Evolutionary conservation across 2,329 filamentous ascomycete species (phyloP).

Genomic region (Paraphoma chrysanthemicola): DNA sequence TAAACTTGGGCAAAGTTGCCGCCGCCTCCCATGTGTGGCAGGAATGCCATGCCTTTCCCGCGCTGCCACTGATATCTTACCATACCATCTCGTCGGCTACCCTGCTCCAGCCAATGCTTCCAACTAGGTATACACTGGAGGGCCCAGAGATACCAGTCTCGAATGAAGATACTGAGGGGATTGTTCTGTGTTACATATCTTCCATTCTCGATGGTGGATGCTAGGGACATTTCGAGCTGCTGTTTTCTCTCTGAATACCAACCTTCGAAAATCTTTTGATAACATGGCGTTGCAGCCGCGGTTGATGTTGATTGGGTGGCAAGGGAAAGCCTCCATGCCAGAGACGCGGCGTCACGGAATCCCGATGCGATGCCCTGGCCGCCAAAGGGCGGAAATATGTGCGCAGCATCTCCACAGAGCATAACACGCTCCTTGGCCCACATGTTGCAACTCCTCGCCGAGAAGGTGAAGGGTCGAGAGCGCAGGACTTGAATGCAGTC

Average conservation of each 20-base stretch:
- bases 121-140: background rate
- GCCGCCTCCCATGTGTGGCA: background rate
- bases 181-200: background rate
- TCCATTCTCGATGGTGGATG: background rate
- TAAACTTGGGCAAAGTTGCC: background rate
- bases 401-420: constrained; percentile 12
- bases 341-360: constrained; percentile 7
- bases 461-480: background rate
- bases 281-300: background rate
- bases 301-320: background rate
- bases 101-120: background rate
- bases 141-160: background rate
- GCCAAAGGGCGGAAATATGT: constrained; percentile 17
- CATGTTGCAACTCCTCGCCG: constrained; percentile 2
- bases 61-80: background rate
- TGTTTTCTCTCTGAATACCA: background rate
- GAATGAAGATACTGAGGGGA: background rate
- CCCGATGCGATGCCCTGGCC: constrained; percentile 15
- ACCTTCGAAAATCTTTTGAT: background rate
- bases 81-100: constrained; percentile 1
- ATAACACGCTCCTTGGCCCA: background rate
- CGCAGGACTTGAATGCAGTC: constrained; percentile 5
- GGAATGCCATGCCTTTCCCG: background rate
- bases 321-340: constrained; percentile 2
- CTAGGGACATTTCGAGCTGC: background rate